Conservation (phyloP, 192 early-diverging fungal species). For the Coemansia sp. region DNA sequence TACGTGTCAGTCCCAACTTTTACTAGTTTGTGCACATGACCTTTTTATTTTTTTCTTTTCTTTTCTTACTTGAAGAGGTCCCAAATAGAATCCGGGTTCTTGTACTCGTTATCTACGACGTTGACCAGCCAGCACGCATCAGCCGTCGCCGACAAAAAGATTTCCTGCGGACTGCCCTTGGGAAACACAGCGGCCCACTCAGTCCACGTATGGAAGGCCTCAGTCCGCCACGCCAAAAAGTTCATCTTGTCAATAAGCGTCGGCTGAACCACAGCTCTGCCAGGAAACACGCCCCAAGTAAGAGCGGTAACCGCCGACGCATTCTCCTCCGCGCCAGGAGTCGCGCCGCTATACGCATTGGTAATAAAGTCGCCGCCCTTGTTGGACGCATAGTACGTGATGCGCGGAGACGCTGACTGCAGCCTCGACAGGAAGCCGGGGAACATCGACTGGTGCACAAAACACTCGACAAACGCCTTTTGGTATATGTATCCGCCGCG, state of each 20-base stretch:
- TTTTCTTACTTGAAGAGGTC: conserved; percentile 27
- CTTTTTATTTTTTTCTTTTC: background rate
- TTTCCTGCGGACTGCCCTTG: conserved; percentile 41
- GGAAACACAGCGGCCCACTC: conserved; percentile 86
- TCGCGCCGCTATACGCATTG: conserved; percentile 46
- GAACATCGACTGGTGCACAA: conserved; percentile 72
- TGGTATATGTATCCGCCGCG: conserved; percentile 96
- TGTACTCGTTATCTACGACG: conserved; percentile 95
- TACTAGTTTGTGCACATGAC: no score
- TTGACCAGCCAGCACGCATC: conserved; percentile 91
- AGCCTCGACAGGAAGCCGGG: conserved; percentile 75
- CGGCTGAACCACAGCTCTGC: conserved; percentile 94
- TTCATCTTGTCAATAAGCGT: conserved; percentile 91
- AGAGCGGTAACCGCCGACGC: conserved; percentile 70
- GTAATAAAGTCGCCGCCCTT: conserved; percentile 70
- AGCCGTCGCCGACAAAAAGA: conserved; percentile 65
- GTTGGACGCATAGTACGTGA: conserved; percentile 95
- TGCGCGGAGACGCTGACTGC: conserved; percentile 59
- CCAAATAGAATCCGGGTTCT: conserved; percentile 59
- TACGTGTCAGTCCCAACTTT: no score
- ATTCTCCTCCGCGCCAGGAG: background rate
- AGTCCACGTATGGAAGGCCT: conserved; percentile 93
- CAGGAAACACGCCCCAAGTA: conserved; percentile 99
- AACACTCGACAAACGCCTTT: conserved; percentile 98
- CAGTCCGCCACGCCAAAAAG: conserved; percentile 97